A percentile compares a stretch with the other conserved stretches of the same genome.
Conservation (phyloP, 108 stramenopile species). For the Halocafeteria seosinensis region DNA sequence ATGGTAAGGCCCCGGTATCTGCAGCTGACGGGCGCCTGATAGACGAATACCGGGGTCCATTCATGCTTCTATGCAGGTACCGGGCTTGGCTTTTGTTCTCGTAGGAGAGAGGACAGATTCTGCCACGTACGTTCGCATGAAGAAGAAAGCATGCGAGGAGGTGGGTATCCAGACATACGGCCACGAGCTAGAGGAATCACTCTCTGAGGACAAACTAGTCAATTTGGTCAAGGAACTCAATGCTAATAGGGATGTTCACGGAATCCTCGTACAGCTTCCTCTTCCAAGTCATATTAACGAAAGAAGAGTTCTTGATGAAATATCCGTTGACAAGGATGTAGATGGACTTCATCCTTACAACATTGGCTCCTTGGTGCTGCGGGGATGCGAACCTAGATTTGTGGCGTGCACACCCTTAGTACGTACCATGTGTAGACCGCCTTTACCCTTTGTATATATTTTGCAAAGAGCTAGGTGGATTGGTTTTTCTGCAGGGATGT, state of each 20-base stretch:
- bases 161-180: constrained; percentile 56
- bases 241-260: constrained; percentile 57
- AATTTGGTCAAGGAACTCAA: constrained; percentile 54
- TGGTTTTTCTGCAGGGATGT: constrained; percentile 60
- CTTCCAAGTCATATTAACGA: constrained; percentile 70
- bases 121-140: constrained; percentile 89
- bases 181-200: constrained; percentile 51
- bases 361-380: constrained; percentile 48
- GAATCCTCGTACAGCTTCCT: constrained; percentile 90
- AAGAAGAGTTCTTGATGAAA: constrained; percentile 45
- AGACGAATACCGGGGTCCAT: no score
- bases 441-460: no score
- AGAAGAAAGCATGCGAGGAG: constrained; percentile 79
- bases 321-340: constrained; percentile 70
- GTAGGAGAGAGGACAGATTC: constrained; percentile 71
- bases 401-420: constrained; percentile 31
- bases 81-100: constrained; percentile 80
- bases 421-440: no score
- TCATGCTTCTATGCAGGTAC: constrained; percentile 8
- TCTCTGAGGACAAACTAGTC: constrained; percentile 58
- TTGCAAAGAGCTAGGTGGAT: neutral
- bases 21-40: no score
- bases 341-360: constrained; percentile 85
- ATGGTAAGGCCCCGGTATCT: neutral
- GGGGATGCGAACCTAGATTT: neutral